Evolutionary conservation across 1,139 yeast species (phyloP).

Genomic region (Debaryomyces sp.): DNA sequence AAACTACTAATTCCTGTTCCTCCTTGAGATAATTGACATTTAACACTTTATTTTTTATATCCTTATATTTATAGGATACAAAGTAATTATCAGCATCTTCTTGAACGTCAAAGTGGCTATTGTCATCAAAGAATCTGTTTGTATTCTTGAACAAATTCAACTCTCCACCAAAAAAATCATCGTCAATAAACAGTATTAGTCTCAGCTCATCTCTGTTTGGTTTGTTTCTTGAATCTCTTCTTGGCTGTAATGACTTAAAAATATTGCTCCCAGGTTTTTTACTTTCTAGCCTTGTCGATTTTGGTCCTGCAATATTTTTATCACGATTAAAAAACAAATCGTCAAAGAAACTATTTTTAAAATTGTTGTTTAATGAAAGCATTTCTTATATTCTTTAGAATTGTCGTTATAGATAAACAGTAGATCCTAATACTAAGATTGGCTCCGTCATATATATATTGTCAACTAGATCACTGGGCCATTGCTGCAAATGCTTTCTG

Average conservation of each 20-base stretch:
- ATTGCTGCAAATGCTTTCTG: conserved; percentile 1
- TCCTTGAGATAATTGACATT: conserved; percentile 27
- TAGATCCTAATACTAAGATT: neutral
- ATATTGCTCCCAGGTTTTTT: neutral
- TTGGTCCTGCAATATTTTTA: conserved; percentile 11
- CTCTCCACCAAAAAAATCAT: neutral
- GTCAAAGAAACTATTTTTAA: neutral
- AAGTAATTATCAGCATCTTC: conserved; percentile 27
- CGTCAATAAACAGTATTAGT: neutral
- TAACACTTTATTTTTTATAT: conserved; percentile 25
- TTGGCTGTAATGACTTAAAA: neutral
- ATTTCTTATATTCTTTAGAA: neutral
- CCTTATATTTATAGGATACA: conserved; percentile 23
- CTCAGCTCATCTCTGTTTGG: neutral
- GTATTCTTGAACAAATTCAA: neutral
- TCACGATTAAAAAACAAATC: neutral
- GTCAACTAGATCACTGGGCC: neutral
- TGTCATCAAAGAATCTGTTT: neutral
- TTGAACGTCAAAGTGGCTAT: conserved; percentile 22
- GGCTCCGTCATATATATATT: neutral
- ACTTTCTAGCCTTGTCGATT: neutral
- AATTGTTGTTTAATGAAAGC: neutral
- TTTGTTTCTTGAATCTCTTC: neutral
- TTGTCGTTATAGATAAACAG: neutral
- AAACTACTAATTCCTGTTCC: conserved; percentile 26